phyloP scores from a whole-genome alignment of 192 early-diverging fungal genomes.

The Haplosporangium gracile region DNA sequence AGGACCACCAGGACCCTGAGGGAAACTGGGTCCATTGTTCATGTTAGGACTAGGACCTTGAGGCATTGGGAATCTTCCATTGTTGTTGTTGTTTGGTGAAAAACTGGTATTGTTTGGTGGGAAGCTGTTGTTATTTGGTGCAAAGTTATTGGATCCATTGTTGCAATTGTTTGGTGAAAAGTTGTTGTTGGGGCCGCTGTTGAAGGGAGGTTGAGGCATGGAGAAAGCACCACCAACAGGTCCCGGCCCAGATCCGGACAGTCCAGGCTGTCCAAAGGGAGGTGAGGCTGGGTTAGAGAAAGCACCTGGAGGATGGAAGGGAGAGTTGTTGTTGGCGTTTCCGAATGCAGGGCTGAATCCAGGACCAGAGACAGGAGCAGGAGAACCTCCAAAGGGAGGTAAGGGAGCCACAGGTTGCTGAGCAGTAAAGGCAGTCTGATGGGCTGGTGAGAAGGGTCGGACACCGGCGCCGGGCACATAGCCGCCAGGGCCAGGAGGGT shows the following conservation, averaged over 20 bases:
- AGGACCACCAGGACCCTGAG: conserved; percentile 13
- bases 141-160: not conserved
- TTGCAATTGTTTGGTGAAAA: conserved; percentile 10
- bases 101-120: conserved; percentile 14
- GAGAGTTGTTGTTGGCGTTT: not conserved
- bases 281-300: conserved; percentile 20
- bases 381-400: conserved; percentile 17
- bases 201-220: conserved; percentile 30
- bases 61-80: no score
- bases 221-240: not conserved
- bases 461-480: conserved; percentile 7
- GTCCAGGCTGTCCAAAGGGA: conserved; percentile 16
- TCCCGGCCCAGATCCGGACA: conserved; percentile 15
- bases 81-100: conserved; percentile 24
- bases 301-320: conserved; percentile 27
- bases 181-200: conserved; percentile 13
- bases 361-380: conserved; percentile 10
- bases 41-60: conserved; percentile 7
- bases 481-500: conserved; percentile 10
- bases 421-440: not conserved
- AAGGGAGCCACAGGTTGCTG: not conserved
- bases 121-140: conserved; percentile 16
- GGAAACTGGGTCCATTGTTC: conserved; percentile 20
- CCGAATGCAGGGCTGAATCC: conserved; percentile 15
- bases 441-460: conserved; percentile 13